These are phyloP conservation scores for Pistacia atlantica DNA, from an alignment of 345 rosid genomes.

Conservation along the genomic window DNA sequence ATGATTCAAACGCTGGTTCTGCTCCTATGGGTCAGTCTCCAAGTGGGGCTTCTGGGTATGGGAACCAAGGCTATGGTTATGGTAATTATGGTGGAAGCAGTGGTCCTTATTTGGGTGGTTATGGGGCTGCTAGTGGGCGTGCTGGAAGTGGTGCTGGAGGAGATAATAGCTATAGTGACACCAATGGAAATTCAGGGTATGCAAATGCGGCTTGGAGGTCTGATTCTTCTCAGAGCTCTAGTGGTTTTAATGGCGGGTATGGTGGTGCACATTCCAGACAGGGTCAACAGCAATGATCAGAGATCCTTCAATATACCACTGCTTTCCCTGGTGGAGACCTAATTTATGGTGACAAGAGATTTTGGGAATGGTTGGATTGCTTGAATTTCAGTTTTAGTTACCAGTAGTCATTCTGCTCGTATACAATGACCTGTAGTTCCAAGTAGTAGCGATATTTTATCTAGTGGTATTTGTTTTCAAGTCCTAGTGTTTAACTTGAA, in stretches of 20 bases:
- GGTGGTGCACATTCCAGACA: constrained; percentile 29
- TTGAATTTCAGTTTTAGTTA: constrained; percentile 32
- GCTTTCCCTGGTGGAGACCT: constrained; percentile 1
- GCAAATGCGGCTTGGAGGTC: constrained; percentile 29
- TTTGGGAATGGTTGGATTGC: constrained; percentile 37
- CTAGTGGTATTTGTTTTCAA: constrained; percentile 16
- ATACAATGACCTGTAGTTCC: constrained; percentile 34
- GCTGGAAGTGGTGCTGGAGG: constrained; percentile 30
- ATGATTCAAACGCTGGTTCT: constrained; percentile 30
- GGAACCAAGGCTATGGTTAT: constrained; percentile 35
- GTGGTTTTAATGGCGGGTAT: constrained; percentile 31
- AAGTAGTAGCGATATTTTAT: constrained; percentile 22
- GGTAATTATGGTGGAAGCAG: constrained; percentile 33
- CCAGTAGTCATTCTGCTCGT: constrained; percentile 34
- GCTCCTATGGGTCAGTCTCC: constrained; percentile 24
- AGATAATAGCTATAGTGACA: constrained; percentile 32
- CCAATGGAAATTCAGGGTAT: constrained; percentile 35
- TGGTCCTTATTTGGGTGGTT: constrained; percentile 35
- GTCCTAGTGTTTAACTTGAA: constrained; percentile 21
- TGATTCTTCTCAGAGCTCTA: constrained; percentile 31
- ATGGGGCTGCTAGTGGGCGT: constrained; percentile 29
- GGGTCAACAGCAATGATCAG: constrained; percentile 27
- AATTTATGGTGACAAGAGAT: constrained; percentile 6
- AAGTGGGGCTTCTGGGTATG: constrained; percentile 33
- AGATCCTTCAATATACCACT: constrained; percentile 6